phyloP scores from a whole-genome alignment of 108 stramenopile genomes.

The Nannochloropsis gaditana region DNA sequence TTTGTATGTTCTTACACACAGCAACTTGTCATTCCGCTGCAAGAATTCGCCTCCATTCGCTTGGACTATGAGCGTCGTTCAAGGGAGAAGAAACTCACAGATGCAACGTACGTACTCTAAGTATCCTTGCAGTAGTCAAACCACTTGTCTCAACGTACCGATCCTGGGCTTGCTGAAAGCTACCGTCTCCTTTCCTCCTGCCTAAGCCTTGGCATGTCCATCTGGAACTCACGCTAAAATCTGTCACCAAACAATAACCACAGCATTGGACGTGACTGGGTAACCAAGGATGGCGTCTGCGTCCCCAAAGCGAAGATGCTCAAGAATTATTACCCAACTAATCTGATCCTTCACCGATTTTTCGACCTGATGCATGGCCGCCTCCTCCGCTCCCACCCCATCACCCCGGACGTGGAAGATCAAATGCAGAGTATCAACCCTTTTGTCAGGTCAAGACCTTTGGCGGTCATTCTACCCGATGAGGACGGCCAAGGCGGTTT shows the following conservation, averaged over 20 bases:
- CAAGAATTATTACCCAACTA: constrained; percentile 9
- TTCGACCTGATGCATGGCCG: constrained; percentile 4
- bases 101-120: not conserved
- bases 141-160: too few relatives aligned
- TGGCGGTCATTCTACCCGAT: not conserved
- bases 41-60: not conserved
- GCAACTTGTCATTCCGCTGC: not conserved
- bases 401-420: not conserved
- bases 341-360: constrained; percentile 4
- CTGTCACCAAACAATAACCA: not conserved
- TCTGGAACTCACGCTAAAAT: too few relatives aligned
- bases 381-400: not conserved
- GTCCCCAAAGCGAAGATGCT: constrained; percentile 18
- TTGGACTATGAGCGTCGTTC: constrained; percentile 14
- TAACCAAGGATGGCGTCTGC: not conserved
- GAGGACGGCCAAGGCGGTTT: not conserved
- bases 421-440: constrained; percentile 20
- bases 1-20: not conserved
- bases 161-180: too few relatives aligned
- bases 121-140: not conserved
- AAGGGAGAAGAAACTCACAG: not conserved
- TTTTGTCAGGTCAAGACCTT: not conserved
- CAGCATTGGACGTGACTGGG: constrained; percentile 2
- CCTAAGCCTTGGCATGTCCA: too few relatives aligned
- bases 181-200: too few relatives aligned